These are phyloP conservation scores for Hypholoma fasciculare DNA, from an alignment of 768 basidiomycete species.

Conservation along the genomic window DNA sequence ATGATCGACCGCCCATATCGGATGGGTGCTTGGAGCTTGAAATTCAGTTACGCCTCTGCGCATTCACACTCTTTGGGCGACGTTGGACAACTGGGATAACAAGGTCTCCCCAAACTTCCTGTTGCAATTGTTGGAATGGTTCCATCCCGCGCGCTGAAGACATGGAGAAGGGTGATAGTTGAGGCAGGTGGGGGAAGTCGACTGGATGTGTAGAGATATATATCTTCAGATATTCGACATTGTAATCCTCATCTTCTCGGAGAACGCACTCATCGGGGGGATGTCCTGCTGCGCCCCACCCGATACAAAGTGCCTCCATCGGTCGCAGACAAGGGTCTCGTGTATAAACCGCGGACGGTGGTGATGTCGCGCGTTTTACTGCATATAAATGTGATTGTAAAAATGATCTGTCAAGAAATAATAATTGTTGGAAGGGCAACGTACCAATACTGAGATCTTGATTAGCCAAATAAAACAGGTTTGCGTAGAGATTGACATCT, in stretches of 20 bases:
- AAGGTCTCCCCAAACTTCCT: neutral
- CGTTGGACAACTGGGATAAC: neutral
- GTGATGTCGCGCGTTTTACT: neutral
- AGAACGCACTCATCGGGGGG: neutral
- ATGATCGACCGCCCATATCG: no score
- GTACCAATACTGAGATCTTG: neutral
- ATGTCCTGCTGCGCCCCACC: no score
- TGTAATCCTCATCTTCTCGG: neutral
- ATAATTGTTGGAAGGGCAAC: neutral
- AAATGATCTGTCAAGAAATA: neutral
- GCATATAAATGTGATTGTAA: neutral
- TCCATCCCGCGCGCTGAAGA: neutral
- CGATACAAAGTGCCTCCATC: no score
- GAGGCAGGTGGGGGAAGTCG: neutral
- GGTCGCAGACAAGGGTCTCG: no score
- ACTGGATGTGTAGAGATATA: neutral
- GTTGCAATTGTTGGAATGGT: neutral
- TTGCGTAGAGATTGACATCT: neutral
- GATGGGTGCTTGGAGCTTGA: no score
- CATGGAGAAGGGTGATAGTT: neutral
- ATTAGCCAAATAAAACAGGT: neutral
- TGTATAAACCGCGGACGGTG: no score
- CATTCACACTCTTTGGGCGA: no score
- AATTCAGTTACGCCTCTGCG: no score
- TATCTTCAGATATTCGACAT: neutral